Percentiles rank a stretch among this genome's conserved stretches.
Evolutionary conservation across 2,329 filamentous ascomycete species (phyloP).

Genomic region (Paracoccidioides brasiliensis): DNA sequence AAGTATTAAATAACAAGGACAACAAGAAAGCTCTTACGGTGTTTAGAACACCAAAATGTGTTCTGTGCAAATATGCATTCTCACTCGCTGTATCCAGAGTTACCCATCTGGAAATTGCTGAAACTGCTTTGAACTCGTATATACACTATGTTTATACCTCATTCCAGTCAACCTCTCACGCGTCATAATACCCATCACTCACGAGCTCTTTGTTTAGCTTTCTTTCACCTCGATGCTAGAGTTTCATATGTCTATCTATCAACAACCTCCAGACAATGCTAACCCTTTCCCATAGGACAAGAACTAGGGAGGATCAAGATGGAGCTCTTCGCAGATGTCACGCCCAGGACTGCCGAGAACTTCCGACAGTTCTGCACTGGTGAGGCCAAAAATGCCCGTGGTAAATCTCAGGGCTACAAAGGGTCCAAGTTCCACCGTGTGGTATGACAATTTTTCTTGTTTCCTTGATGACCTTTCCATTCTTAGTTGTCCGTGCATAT

Average conservation of each 20-base stretch:
- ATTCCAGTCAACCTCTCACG: no score
- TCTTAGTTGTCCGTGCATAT: neutral
- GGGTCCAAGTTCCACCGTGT: constrained; percentile 88
- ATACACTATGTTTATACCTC: no score
- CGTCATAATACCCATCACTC: neutral
- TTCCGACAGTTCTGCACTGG: constrained; percentile 96
- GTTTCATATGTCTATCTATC: no score
- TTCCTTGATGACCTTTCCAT: neutral
- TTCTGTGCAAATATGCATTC: no score
- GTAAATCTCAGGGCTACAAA: constrained; percentile 84
- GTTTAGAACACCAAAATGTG: no score
- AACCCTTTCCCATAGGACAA: constrained; percentile 46
- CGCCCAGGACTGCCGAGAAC: constrained; percentile 85
- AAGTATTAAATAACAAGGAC: no score
- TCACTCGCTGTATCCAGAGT: no score
- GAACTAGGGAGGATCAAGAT: constrained; percentile 78
- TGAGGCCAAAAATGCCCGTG: constrained; percentile 66
- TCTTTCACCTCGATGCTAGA: neutral
- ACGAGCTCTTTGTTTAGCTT: neutral
- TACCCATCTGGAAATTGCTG: no score
- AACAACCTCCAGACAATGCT: neutral
- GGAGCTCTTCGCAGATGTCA: constrained; percentile 74
- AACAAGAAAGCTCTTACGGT: no score
- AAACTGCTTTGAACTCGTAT: no score
- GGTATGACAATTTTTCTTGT: constrained; percentile 32